These are phyloP conservation scores for Candida golubevii DNA, from an alignment of 805 yeast genomes.

Conservation along the genomic window DNA sequence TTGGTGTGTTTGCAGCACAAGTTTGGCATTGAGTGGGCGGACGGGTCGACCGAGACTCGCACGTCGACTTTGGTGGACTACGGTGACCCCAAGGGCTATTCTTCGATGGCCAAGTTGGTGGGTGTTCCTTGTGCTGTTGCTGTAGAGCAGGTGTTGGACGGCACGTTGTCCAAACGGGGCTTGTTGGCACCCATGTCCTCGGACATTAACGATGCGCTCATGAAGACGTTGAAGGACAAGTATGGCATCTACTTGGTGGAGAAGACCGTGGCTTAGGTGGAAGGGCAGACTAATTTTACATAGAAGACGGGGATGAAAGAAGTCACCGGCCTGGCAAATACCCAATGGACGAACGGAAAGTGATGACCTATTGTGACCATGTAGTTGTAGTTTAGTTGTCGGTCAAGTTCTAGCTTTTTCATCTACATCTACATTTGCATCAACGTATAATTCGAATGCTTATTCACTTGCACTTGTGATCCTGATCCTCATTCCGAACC, in stretches of 20 bases:
- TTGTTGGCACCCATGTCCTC: constrained; percentile 90
- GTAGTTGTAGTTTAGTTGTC: no score
- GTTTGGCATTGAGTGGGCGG: constrained; percentile 95
- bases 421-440: no score
- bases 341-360: no score
- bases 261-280: constrained; percentile 47
- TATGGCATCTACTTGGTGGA: constrained; percentile 85
- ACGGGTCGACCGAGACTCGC: constrained; percentile 86
- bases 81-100: constrained; percentile 84
- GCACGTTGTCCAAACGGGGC: constrained; percentile 74
- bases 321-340: no score
- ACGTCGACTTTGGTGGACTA: constrained; percentile 93
- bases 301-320: neutral
- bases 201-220: constrained; percentile 84
- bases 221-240: constrained; percentile 85
- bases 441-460: no score
- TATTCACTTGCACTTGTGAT: no score
- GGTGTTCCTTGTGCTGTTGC: constrained; percentile 99
- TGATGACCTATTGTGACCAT: no score
- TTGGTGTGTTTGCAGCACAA: constrained; percentile 94
- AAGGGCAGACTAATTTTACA: neutral
- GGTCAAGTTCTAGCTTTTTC: no score
- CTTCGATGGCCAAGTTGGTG: constrained; percentile 97
- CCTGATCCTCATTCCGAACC: no score
- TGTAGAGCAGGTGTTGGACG: constrained; percentile 76